Conservation (phyloP, 306 rosid species). For the Begonia loranthoides region DNA sequence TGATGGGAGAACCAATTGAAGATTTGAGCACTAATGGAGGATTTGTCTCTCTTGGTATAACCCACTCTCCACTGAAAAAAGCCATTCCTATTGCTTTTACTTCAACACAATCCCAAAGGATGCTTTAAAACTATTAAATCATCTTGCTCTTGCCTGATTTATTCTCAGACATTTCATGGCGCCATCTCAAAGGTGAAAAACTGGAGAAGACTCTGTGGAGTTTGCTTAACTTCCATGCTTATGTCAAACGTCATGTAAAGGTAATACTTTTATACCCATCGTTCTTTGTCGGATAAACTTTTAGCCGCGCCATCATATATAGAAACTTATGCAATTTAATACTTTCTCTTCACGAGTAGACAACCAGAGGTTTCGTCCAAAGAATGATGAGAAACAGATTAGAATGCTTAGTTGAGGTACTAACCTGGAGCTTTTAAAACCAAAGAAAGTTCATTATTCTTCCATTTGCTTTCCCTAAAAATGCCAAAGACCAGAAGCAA, state of each 20-base stretch:
- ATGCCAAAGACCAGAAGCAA: neutral
- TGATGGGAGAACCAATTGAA: slow-evolving; percentile 71
- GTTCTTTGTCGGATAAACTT: slow-evolving; percentile 1
- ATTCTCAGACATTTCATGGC: slow-evolving; percentile 44
- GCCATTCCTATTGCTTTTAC: neutral
- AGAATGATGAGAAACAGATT: slow-evolving; percentile 74
- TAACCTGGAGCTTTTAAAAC: slow-evolving; percentile 1
- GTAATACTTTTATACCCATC: slow-evolving; percentile 17
- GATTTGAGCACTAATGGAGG: slow-evolving; percentile 91
- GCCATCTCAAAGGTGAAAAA: slow-evolving; percentile 51
- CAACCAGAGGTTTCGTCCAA: slow-evolving; percentile 70
- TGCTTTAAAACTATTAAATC: no score
- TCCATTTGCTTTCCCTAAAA: neutral
- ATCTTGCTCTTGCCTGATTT: slow-evolving; percentile 2
- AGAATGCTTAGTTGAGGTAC: slow-evolving; percentile 57
- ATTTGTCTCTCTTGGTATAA: slow-evolving; percentile 71
- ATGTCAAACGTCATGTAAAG: slow-evolving; percentile 61
- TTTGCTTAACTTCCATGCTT: slow-evolving; percentile 61
- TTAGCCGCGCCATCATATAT: neutral
- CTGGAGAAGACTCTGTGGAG: slow-evolving; percentile 78
- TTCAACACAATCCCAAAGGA: no score
- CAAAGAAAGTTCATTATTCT: slow-evolving; percentile 2
- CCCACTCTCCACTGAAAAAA: neutral
- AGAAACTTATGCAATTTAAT: slow-evolving; percentile 1
- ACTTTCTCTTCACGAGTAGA: slow-evolving; percentile 22